Evolutionary conservation across 345 rosid genomes (phyloP).

Genomic region (Salix caprea): DNA sequence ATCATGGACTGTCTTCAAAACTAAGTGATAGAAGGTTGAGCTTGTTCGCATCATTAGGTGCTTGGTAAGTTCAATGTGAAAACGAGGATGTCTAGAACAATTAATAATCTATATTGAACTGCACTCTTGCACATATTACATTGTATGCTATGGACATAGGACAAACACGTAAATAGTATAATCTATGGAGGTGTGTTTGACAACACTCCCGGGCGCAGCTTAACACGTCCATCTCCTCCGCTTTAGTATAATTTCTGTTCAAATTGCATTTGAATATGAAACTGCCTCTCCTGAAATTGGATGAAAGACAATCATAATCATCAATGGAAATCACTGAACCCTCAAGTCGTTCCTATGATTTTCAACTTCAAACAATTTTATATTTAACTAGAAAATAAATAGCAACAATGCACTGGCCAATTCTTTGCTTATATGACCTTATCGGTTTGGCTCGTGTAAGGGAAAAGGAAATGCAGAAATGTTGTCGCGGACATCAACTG

Average conservation of each 20-base stretch:
- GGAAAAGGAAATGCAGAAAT: no score
- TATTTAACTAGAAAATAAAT: background rate
- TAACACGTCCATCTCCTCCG: background rate
- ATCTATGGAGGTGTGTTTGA: background rate
- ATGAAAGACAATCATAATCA: background rate
- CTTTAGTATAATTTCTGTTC: background rate
- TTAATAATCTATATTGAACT: background rate
- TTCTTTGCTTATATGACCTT: background rate
- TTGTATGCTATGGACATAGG: background rate
- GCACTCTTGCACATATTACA: background rate
- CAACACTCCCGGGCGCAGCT: background rate
- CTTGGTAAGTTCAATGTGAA: background rate
- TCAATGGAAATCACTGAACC: background rate
- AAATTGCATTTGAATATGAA: background rate
- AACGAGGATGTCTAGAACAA: background rate
- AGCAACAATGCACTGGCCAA: background rate
- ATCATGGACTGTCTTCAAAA: background rate
- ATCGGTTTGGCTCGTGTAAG: background rate
- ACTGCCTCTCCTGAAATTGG: constrained; percentile 20
- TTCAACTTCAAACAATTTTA: background rate
- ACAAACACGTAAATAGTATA: background rate
- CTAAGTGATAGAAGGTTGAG: background rate
- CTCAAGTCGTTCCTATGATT: no score
- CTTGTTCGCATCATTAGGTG: background rate
- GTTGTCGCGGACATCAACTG: background rate